A percentile compares a stretch with the other conserved stretches of the same genome.
These are phyloP conservation scores for Geotrichum klebahnii DNA, from an alignment of 1,139 yeast genomes.

Conservation along the genomic window DNA sequence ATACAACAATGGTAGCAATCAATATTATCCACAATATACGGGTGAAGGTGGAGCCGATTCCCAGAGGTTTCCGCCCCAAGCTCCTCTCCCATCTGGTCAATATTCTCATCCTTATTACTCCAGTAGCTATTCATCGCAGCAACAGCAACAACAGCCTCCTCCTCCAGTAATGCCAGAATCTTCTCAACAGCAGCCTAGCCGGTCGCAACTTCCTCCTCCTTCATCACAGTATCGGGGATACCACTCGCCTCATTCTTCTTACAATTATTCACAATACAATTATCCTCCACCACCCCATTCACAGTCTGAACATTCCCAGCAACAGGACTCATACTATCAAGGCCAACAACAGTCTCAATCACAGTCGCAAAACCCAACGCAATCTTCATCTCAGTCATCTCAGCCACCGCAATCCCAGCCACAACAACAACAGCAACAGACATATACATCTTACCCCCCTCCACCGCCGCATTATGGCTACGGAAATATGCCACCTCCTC, in stretches of 20 bases:
- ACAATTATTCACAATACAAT: not conserved
- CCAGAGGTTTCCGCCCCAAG: not conserved
- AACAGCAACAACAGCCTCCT: not conserved
- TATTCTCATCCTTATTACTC: not conserved
- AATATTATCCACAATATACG: not conserved
- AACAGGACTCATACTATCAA: not conserved
- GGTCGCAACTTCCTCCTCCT: not conserved
- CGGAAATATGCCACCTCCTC: slow-evolving; percentile 2
- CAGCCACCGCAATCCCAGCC: not conserved
- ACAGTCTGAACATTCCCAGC: not conserved
- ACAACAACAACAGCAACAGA: slow-evolving; percentile 5
- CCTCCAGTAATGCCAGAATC: not conserved
- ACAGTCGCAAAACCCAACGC: not conserved
- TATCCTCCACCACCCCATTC: not conserved
- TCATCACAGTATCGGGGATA: not conserved
- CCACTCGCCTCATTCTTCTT: not conserved
- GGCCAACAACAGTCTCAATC: not conserved
- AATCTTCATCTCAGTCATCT: no score
- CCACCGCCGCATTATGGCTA: not conserved
- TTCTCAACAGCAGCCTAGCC: slow-evolving; percentile 1
- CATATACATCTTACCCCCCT: not conserved
- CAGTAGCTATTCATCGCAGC: not conserved
- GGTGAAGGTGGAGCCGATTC: not conserved
- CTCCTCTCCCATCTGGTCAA: not conserved
- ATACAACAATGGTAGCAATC: not conserved